Base-by-base conservation (phyloP, 192 early-diverging fungal species). In the Backusella westeae region DNA sequence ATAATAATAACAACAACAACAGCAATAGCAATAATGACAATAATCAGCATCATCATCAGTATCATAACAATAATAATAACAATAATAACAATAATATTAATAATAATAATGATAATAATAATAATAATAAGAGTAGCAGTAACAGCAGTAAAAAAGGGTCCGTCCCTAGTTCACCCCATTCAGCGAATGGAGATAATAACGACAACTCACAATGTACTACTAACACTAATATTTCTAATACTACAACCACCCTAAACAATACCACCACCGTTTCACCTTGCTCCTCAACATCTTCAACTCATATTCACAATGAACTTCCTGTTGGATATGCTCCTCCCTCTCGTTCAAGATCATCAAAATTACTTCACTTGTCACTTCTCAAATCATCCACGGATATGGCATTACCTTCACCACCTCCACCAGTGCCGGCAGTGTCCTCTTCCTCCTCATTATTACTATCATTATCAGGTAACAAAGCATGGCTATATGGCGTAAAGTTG, bases 241-340 rank as follows among this genome's bases (percentile, higher is more conserved):
- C 68, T 6, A 69, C 46, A 4, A 38, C 23, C 14, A 65, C 39
- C 35, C 32, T 32, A 32, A 32, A 32, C 32, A 32, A 32, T 32
- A n/a, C 72, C 9, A 19, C 71, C 5, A 34, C 53, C 1, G 21
- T 71, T 35, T 63, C 69, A 39, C 29, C 68, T 35, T 32, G 69
- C 38, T 68, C 32, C 21, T 63, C 56, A 14, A 53, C 41, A 17
- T 17, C 76, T 2, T 12, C 56, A 0, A 10, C 56, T n/a, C 23
- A 63, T 9, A 63, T 29, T 23, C 8, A 68, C 10, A 66, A 23
- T 17, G 68, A 49, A 26, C 67, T 81, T 29, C 80, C 80, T 19
- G 65, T 81, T 34, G 80, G 80, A 14, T 81, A 72, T 56, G 80
- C 80, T 6, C 80, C 80, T 46, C 80, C 80, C 29, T 75, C 75